Conservation (phyloP, 2,329 filamentous ascomycete genomes). For the Coniochaeta hoffmannii region DNA sequence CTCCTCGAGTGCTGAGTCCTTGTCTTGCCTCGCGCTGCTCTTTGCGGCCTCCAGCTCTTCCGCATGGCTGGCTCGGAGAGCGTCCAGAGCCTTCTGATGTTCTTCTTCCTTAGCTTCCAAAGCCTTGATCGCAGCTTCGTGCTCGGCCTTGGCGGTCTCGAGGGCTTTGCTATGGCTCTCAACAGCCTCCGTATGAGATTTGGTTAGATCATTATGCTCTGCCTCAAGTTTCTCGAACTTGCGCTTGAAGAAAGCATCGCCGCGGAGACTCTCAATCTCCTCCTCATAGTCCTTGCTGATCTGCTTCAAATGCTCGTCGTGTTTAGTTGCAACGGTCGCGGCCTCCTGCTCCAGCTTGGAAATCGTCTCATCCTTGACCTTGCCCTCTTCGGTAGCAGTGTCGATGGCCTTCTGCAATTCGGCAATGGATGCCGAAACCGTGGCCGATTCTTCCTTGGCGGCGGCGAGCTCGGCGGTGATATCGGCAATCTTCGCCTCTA, state of each 20-base stretch:
- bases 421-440: conserved; percentile 38
- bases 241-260: conserved; percentile 56
- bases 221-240: conserved; percentile 54
- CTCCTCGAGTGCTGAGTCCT: conserved; percentile 39
- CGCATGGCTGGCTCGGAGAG: conserved; percentile 47
- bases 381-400: conserved; percentile 36
- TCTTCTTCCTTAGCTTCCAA: conserved; percentile 44
- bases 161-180: conserved; percentile 34
- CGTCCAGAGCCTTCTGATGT: conserved; percentile 46
- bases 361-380: conserved; percentile 40
- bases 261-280: conserved; percentile 57
- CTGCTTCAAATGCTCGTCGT: conserved; percentile 50
- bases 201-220: conserved; percentile 43
- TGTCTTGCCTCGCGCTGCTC: conserved; percentile 40
- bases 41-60: conserved; percentile 52
- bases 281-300: conserved; percentile 55
- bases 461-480: conserved; percentile 39
- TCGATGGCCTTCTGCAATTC: conserved; percentile 42
- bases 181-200: conserved; percentile 23
- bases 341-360: conserved; percentile 41
- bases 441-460: conserved; percentile 32
- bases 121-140: conserved; percentile 34
- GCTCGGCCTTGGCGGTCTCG: conserved; percentile 33
- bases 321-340: conserved; percentile 30
- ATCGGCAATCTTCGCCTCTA: conserved; percentile 31